Percentiles rank a stretch among this genome's conserved stretches.
Conservation (phyloP, 2,329 filamentous ascomycete genomes). For the Lachnellula arida region DNA sequence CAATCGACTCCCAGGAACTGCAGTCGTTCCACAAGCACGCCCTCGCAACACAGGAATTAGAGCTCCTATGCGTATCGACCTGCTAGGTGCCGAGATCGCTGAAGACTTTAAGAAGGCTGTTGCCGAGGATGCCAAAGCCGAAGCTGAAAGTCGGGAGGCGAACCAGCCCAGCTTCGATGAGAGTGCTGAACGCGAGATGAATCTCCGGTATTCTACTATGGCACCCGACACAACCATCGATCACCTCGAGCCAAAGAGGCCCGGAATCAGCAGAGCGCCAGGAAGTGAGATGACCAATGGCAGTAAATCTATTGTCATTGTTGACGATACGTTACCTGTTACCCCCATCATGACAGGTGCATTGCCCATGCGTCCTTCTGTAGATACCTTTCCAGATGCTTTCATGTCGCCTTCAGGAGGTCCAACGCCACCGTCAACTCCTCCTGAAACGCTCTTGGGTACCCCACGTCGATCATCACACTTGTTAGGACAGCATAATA, state of each 20-base stretch:
- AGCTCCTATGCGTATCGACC: slow-evolving; percentile 66
- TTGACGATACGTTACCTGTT: slow-evolving; percentile 49
- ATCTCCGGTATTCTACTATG: slow-evolving; percentile 24
- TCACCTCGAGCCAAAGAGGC: slow-evolving; percentile 15
- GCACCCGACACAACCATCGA: slow-evolving; percentile 24
- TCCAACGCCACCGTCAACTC: slow-evolving; percentile 58
- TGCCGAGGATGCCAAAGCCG: slow-evolving; percentile 53
- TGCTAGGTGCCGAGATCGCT: slow-evolving; percentile 72
- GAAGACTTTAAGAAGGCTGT: slow-evolving; percentile 77
- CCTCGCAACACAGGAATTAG: slow-evolving; percentile 40
- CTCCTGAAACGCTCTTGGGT: slow-evolving; percentile 42
- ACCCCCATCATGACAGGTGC: slow-evolving; percentile 47
- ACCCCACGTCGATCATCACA: slow-evolving; percentile 53
- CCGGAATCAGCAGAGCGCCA: slow-evolving; percentile 11
- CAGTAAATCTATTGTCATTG: slow-evolving; percentile 88
- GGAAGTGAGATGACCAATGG: slow-evolving; percentile 52
- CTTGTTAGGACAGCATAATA: slow-evolving; percentile 42
- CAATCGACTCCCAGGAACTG: slow-evolving; percentile 55
- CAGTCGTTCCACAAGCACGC: slow-evolving; percentile 53
- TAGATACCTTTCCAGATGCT: slow-evolving; percentile 50
- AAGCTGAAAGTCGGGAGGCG: slow-evolving; percentile 26
- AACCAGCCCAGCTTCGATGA: slow-evolving; percentile 21
- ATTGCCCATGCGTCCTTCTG: slow-evolving; percentile 39
- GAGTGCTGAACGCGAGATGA: slow-evolving; percentile 14
- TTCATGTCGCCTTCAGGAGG: slow-evolving; percentile 46